phyloP scores from a whole-genome alignment of 1,284 basidiomycete genomes.

The Pholiota adiposa region DNA sequence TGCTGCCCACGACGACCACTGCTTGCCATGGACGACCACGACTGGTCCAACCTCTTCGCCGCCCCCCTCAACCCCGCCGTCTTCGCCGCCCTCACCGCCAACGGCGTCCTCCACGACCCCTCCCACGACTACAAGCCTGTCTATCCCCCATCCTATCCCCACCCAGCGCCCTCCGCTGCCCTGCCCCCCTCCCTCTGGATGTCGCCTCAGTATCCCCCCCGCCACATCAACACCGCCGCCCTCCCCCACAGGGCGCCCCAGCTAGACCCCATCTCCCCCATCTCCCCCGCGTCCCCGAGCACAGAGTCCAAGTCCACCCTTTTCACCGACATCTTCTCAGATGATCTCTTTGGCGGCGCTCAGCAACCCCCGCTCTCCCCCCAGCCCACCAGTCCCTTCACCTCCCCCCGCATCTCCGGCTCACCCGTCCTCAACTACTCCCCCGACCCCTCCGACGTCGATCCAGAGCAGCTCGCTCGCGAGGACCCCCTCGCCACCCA shows the following conservation, averaged over 20 bases:
- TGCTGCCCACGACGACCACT: constrained; percentile 21
- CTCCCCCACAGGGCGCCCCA: constrained; percentile 11
- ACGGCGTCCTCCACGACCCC: constrained; percentile 50
- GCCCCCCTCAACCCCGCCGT: constrained; percentile 59
- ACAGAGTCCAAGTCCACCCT: constrained; percentile 59
- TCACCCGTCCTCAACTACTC: constrained; percentile 64
- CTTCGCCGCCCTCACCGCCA: constrained; percentile 62
- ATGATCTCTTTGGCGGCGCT: constrained; percentile 57
- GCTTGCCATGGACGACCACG: constrained; percentile 35
- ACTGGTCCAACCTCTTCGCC: constrained; percentile 62
- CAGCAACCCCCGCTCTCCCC: constrained; percentile 42
- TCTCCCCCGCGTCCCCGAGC: constrained; percentile 48
- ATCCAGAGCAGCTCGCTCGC: constrained; percentile 69
- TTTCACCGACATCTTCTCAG: constrained; percentile 73
- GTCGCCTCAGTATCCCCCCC: constrained; percentile 55
- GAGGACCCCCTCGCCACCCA: constrained; percentile 94
- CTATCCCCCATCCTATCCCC: constrained; percentile 11
- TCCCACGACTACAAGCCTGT: constrained; percentile 3
- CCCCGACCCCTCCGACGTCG: constrained; percentile 42
- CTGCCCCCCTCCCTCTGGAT: constrained; percentile 82
- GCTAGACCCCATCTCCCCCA: constrained; percentile 35
- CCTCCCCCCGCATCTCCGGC: constrained; percentile 66
- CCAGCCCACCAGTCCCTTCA: constrained; percentile 52
- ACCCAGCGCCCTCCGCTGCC: constrained; percentile 6
- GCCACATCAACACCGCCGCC: not conserved